Conservation (phyloP, 176 grass and related monocot genomes). For the Hordeum vulgare region MorexV3_pseudomolecules_assembly NC_058519.1:604217117-604217616, state of each 20-base stretch:
- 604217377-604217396: neutral
- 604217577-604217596: conserved; percentile 77
- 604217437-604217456: neutral
- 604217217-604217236: conserved; percentile 86
- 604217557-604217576: conserved; percentile 87
- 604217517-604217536: conserved; percentile 15
- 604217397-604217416: neutral
- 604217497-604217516: neutral
- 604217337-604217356: neutral
- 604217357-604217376: neutral
- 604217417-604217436: neutral
- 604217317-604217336: neutral
- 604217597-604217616: conserved; percentile 76
- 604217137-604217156: conserved; percentile 76
- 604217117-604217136: conserved; percentile 95
- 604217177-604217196: conserved; percentile 69
- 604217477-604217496: neutral
- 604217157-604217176: conserved; percentile 81
- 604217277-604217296: conserved; percentile 17
- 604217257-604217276: conserved; percentile 80
- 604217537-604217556: conserved; percentile 85
- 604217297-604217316: neutral
- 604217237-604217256: conserved; percentile 71
- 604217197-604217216: conserved; percentile 69
- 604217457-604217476: conserved; percentile 1